Percentiles rank a stretch among this genome's conserved stretches.
phyloP scores from a whole-genome alignment of 139 green algal species.

The Closterium sp. region DNA sequence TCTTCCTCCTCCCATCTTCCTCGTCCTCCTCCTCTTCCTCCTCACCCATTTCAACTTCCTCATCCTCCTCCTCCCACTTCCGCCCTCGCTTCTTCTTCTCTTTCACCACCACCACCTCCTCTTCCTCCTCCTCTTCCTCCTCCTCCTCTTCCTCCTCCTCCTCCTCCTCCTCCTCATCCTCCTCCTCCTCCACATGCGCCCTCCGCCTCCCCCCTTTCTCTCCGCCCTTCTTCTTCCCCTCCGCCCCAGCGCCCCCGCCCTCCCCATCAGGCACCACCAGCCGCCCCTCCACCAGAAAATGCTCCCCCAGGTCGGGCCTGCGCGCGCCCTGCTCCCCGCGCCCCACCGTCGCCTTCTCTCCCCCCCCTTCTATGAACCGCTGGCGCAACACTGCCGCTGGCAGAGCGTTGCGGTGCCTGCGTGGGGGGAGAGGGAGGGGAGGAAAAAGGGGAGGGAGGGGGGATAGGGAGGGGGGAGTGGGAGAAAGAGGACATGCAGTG shows the following conservation, averaged over 20 bases:
- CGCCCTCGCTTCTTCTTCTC: background rate
- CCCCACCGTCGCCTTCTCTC: background rate
- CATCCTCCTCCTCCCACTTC: background rate
- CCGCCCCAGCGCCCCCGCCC: background rate
- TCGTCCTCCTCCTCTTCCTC: slow-evolving; percentile 8
- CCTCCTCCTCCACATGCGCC: background rate
- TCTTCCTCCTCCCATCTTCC: background rate
- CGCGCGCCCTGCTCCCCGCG: background rate
- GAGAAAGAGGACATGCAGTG: background rate
- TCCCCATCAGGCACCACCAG: background rate
- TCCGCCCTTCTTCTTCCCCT: background rate
- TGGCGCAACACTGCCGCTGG: background rate
- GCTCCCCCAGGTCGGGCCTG: background rate
- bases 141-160: background rate
- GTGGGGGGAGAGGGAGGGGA: background rate
- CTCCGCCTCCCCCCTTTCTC: background rate
- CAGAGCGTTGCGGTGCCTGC: background rate
- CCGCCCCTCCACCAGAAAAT: background rate
- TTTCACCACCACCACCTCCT: background rate
- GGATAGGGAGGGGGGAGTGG: too few relatives aligned
- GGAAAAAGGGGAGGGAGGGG: background rate
- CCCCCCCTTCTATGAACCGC: background rate
- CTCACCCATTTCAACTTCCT: background rate
- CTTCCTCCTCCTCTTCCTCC: slow-evolving; percentile 1
- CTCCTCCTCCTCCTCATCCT: background rate